These are phyloP conservation scores for Pseudonitzschia pungens DNA, from an alignment of 108 stramenopile species.

Conservation along the genomic window DNA sequence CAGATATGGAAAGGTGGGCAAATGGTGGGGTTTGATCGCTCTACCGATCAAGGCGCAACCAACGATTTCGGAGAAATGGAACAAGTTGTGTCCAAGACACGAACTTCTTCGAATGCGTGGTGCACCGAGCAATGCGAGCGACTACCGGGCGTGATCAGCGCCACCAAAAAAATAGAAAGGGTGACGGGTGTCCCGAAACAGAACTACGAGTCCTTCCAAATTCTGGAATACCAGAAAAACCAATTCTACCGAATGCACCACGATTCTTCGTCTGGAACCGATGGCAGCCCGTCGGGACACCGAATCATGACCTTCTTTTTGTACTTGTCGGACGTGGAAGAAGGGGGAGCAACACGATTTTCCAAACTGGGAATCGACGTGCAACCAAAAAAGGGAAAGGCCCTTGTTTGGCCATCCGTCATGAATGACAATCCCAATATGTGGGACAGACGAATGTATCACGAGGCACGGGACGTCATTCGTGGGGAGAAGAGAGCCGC, in stretches of 20 bases:
- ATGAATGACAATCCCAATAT: slow-evolving; percentile 53
- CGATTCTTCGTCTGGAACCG: slow-evolving; percentile 52
- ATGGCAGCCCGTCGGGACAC: slow-evolving; percentile 61
- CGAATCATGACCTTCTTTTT: slow-evolving; percentile 88
- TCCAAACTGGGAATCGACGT: slow-evolving; percentile 47
- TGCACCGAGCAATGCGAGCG: slow-evolving; percentile 40
- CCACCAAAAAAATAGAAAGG: slow-evolving; percentile 57
- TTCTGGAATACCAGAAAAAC: slow-evolving; percentile 61
- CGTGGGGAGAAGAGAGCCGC: slow-evolving; percentile 79
- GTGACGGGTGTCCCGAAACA: slow-evolving; percentile 46
- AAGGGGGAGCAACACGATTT: slow-evolving; percentile 84
- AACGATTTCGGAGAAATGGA: slow-evolving; percentile 43
- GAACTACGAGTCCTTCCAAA: slow-evolving; percentile 77
- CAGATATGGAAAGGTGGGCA: slow-evolving; percentile 16
- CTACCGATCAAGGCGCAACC: slow-evolving; percentile 49
- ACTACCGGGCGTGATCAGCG: slow-evolving; percentile 28
- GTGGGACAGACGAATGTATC: slow-evolving; percentile 50
- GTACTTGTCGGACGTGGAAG: slow-evolving; percentile 82
- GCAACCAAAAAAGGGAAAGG: slow-evolving; percentile 65
- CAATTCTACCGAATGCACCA: slow-evolving; percentile 80
- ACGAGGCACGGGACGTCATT: slow-evolving; percentile 74
- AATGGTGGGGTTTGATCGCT: slow-evolving; percentile 43
- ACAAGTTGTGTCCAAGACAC: slow-evolving; percentile 34
- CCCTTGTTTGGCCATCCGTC: slow-evolving; percentile 81
- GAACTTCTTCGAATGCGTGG: slow-evolving; percentile 68